These are phyloP conservation scores for Malus asiatica DNA, from an alignment of 306 rosid species.

Conservation along the genomic window DNA sequence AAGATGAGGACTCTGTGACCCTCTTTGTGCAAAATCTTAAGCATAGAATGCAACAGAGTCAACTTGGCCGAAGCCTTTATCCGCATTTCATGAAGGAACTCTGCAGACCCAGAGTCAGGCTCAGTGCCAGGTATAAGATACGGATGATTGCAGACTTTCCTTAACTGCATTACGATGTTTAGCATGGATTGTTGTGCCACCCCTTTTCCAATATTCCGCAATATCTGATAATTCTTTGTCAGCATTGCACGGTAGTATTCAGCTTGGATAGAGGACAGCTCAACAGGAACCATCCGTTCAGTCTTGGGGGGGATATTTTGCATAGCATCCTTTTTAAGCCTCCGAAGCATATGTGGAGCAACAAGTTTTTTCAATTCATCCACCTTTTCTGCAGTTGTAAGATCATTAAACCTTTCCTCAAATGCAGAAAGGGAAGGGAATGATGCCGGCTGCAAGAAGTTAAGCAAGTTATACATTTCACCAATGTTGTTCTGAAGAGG, in stretches of 20 bases:
- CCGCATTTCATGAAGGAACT: constrained; percentile 98
- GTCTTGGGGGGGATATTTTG: constrained; percentile 99
- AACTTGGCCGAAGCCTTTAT: constrained; percentile 98
- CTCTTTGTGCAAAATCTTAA: constrained; percentile 66
- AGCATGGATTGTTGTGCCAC: constrained; percentile 93
- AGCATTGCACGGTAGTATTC: constrained; percentile 99
- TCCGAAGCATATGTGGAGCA: constrained; percentile 98
- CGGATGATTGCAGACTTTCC: constrained; percentile 99
- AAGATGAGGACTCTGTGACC: constrained; percentile 95
- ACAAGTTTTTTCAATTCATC: constrained; percentile 97
- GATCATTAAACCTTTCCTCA: constrained; percentile 95
- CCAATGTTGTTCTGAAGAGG: constrained; percentile 98
- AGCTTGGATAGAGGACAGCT: constrained; percentile 96
- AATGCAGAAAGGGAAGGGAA: constrained; percentile 88
- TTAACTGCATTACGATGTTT: constrained; percentile 96
- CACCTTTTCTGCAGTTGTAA: constrained; percentile 91
- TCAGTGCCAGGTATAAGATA: constrained; percentile 99
- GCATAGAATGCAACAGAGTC: constrained; percentile 95
- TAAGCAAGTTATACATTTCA: constrained; percentile 98
- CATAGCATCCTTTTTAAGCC: constrained; percentile 99
- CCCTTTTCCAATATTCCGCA: constrained; percentile 96
- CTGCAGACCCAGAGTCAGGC: constrained; percentile 87
- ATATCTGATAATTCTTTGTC: constrained; percentile 89
- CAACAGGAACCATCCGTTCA: constrained; percentile 99
- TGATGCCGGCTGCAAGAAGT: constrained; percentile 95